phyloP scores from a whole-genome alignment of 257 asterid genomes.

The Coffea canephora region DNA sequence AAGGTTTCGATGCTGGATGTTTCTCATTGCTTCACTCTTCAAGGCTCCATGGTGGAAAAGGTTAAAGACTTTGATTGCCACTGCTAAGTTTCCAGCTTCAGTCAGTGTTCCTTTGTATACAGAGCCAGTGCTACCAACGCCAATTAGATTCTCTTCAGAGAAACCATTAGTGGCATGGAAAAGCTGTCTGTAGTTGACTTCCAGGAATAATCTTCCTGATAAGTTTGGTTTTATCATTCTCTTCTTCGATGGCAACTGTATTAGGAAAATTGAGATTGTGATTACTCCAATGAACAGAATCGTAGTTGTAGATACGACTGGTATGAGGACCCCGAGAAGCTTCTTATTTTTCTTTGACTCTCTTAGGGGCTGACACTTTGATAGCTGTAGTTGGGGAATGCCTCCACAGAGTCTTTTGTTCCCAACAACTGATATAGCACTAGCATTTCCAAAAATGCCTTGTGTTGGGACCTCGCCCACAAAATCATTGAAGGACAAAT shows the following conservation, averaged over 20 bases:
- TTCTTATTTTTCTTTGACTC: not conserved
- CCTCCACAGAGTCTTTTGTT: not conserved
- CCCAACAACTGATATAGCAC: not conserved
- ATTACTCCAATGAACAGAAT: not conserved
- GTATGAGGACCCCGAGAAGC: not conserved
- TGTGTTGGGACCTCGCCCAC: not conserved
- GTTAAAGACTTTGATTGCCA: not conserved
- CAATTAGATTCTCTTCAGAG: not conserved
- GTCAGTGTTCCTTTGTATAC: not conserved
- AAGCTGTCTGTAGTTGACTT: not conserved
- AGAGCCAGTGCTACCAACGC: too few species aligned
- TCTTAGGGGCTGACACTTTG: not conserved
- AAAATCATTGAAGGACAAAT: not conserved
- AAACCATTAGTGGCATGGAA: not conserved
- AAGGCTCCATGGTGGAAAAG: not conserved
- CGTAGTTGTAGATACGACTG: not conserved
- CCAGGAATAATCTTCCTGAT: not conserved
- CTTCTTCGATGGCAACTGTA: not conserved
- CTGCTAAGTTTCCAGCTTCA: not conserved
- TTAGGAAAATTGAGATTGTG: not conserved
- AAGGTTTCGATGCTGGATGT: not conserved
- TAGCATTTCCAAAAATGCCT: not conserved
- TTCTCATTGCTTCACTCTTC: not conserved
- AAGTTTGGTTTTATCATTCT: not conserved
- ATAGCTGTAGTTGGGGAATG: not conserved